Conservation (phyloP, 805 yeast genomes). For the Starmerella khaoyaiensis region DNA sequence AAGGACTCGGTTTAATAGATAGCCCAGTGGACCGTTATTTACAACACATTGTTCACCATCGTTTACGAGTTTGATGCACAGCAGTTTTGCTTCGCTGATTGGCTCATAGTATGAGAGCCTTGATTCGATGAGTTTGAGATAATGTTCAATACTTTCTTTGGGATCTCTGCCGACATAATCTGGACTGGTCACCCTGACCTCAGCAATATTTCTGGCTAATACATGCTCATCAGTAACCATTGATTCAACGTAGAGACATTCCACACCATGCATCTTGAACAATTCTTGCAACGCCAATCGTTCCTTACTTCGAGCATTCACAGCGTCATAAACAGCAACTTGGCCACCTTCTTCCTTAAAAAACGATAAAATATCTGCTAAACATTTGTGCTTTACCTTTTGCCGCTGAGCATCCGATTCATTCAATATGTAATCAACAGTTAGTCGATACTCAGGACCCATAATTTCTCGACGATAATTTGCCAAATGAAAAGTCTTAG, state of each 20-base stretch:
- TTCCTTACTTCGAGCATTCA: slow-evolving; percentile 64
- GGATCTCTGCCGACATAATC: slow-evolving; percentile 72
- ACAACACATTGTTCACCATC: slow-evolving; percentile 77
- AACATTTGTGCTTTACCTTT: slow-evolving; percentile 47
- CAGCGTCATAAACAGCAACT: slow-evolving; percentile 91
- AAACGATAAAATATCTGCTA: slow-evolving; percentile 55
- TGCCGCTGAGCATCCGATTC: slow-evolving; percentile 44
- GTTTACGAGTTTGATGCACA: slow-evolving; percentile 75
- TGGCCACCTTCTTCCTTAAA: slow-evolving; percentile 64
- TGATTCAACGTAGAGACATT: slow-evolving; percentile 78
- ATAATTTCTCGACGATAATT: slow-evolving; percentile 60
- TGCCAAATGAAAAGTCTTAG: slow-evolving; percentile 83
- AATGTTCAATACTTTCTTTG: slow-evolving; percentile 62
- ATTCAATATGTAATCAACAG: slow-evolving; percentile 53
- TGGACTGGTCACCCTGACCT: slow-evolving; percentile 68
- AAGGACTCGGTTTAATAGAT: slow-evolving; percentile 78
- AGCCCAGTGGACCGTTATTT: slow-evolving; percentile 74
- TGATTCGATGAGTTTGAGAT: slow-evolving; percentile 53
- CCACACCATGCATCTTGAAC: slow-evolving; percentile 49
- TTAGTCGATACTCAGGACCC: slow-evolving; percentile 37
- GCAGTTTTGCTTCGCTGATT: slow-evolving; percentile 47
- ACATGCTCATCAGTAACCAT: slow-evolving; percentile 60
- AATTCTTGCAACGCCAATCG: slow-evolving; percentile 40
- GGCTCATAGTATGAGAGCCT: slow-evolving; percentile 63
- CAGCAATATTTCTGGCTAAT: slow-evolving; percentile 62